phyloP scores from a whole-genome alignment of 192 early-diverging fungal species.

The Backusella circina region DNA sequence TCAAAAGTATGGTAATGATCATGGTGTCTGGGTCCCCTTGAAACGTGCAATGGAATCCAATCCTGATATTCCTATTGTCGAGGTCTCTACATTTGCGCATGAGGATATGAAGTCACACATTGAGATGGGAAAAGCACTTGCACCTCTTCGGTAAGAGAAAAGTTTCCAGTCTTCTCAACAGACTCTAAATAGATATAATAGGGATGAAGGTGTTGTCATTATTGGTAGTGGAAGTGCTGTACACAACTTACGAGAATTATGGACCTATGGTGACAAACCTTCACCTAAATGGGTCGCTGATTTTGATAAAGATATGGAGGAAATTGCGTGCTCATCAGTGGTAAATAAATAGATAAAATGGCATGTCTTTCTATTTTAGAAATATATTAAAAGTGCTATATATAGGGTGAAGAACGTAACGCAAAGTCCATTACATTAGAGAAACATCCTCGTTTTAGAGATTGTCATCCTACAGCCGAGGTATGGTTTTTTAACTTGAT shows the following conservation, averaged over 20 bases:
- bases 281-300: slow-evolving; percentile 48
- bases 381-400: no score
- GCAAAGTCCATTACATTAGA: slow-evolving; percentile 38
- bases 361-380: neutral
- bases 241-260: slow-evolving; percentile 60
- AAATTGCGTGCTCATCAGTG: slow-evolving; percentile 18
- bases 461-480: slow-evolving; percentile 64
- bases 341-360: slow-evolving; percentile 6
- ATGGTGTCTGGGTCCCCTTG: slow-evolving; percentile 68
- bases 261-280: slow-evolving; percentile 17
- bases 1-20: slow-evolving; percentile 60
- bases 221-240: slow-evolving; percentile 65
- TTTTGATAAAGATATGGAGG: slow-evolving; percentile 60
- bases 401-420: slow-evolving; percentile 36
- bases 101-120: slow-evolving; percentile 54
- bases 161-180: no score
- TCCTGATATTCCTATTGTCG: slow-evolving; percentile 57
- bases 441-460: slow-evolving; percentile 36
- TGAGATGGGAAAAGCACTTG: slow-evolving; percentile 49
- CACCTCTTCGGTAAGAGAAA: slow-evolving; percentile 37
- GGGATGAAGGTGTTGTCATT: slow-evolving; percentile 58
- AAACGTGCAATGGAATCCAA: slow-evolving; percentile 56
- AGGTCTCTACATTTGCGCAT: slow-evolving; percentile 56
- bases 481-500: no score
- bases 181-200: neutral